Base-by-base conservation (phyloP, 148 eudicot species). In the Chenopodium formosanum region DNA sequence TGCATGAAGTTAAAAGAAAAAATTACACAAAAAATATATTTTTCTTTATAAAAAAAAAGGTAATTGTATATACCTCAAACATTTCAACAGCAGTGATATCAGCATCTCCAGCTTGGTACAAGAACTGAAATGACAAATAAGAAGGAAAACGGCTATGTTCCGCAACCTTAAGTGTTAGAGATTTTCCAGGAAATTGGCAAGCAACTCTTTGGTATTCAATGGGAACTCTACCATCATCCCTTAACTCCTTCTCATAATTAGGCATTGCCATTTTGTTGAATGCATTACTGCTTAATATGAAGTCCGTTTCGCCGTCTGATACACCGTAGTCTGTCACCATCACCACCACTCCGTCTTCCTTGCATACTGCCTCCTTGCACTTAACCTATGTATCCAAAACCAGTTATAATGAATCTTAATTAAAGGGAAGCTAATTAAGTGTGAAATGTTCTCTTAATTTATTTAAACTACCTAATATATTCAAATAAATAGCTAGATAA, bases 291-390 rank as follows among this genome's bases (percentile, higher is more conserved):
- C 87, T 93, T 20, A 93, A 83, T 23, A 93, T 82, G 84, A 93
- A 90, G 65, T 88, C 91, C 1, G 91, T 84, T 14, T 81, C 80
- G 11, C 89, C 91, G 46, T 75, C 90, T 0, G 91, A 48, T 48
- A n/a, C 76, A 25, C 76, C 93, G 31, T 85, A 82, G 85, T 91
- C 94, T 14, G 97, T 93, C 77, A 86, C 90, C 82, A 91, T 91
- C n/a, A 93, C 81, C 47, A 74, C 83, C 31, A 82, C 91, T 67
- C 97, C 97, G 10, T 88, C 90, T 2, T 84, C 88, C 2, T n/a
- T 90, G 85, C 97, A 93, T 40, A 74, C 72, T 44, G 86, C 76
- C 56, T 47, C 79, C 77, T 86, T 93, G 89, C 97, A 93, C 84
- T 84, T 86, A 0, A 93, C 90, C 97, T 93, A 73, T 67, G 1